A percentile compares a stretch with the other conserved stretches of the same genome.
These are phyloP conservation scores for Psidium guajava DNA, from an alignment of 345 rosid genomes.

Conservation along the genomic window DNA sequence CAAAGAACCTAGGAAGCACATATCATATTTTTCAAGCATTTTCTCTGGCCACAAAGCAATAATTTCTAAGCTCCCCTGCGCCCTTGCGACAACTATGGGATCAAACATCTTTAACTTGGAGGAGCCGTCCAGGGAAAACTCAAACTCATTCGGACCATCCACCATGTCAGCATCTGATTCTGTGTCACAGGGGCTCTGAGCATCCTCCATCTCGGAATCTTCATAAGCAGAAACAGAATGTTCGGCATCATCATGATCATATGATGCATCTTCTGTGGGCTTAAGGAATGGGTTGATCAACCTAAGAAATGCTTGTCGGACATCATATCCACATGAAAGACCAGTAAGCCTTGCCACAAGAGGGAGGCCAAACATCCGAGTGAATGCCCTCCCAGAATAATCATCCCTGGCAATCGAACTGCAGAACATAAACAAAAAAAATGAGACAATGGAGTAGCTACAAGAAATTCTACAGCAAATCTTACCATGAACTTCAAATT, in stretches of 20 bases:
- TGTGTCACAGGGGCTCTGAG: slow-evolving; percentile 10
- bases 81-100: slow-evolving; percentile 4
- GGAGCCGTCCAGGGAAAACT: slow-evolving; percentile 10
- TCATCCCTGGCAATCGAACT: neutral
- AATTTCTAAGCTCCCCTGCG: slow-evolving; percentile 14
- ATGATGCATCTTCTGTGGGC: slow-evolving; percentile 18
- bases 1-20: slow-evolving; percentile 24
- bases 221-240: slow-evolving; percentile 12
- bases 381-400: neutral
- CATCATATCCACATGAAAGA: slow-evolving; percentile 25
- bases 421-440: neutral
- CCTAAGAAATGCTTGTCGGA: slow-evolving; percentile 23
- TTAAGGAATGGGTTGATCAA: slow-evolving; percentile 38
- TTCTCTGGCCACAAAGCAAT: slow-evolving; percentile 34
- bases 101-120: slow-evolving; percentile 20
- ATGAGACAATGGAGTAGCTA: neutral
- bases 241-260: slow-evolving; percentile 19
- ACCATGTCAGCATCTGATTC: slow-evolving; percentile 21
- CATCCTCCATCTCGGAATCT: slow-evolving; percentile 28
- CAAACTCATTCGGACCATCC: slow-evolving; percentile 23
- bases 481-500: neutral
- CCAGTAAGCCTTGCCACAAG: slow-evolving; percentile 31
- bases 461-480: neutral
- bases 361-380: slow-evolving; percentile 40
- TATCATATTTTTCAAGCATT: slow-evolving; percentile 33